These are phyloP conservation scores for Mucor velutinosus DNA, from an alignment of 371 early-diverging fungal species.

Conservation along the genomic window DNA sequence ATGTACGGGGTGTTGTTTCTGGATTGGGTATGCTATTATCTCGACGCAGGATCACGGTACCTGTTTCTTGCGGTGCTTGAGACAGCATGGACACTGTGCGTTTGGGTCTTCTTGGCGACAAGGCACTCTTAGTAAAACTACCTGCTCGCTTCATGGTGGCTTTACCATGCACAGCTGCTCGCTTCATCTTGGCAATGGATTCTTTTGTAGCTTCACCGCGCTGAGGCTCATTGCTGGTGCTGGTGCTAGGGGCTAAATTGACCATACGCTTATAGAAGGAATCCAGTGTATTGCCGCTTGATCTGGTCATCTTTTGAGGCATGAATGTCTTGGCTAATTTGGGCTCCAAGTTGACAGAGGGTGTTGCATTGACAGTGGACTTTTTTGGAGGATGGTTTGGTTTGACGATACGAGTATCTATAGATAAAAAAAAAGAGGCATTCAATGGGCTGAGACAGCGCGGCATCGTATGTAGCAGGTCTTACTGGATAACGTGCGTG, in stretches of 20 bases:
- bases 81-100: conserved; percentile 6
- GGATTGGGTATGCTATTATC: conserved; percentile 11
- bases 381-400: background rate
- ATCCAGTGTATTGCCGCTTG: background rate
- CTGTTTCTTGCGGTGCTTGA: conserved; percentile 7
- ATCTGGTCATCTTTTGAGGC: background rate
- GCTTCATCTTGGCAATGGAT: conserved; percentile 21
- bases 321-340: background rate
- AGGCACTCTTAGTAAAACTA: conserved; percentile 23
- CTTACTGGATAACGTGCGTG: background rate
- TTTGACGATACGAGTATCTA: background rate
- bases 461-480: background rate
- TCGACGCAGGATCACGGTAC: conserved; percentile 18
- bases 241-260: background rate
- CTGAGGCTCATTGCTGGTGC: background rate
- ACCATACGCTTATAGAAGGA: conserved; percentile 16
- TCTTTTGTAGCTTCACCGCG: conserved; percentile 22
- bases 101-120: conserved; percentile 7
- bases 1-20: conserved; percentile 15
- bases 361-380: background rate
- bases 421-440: background rate
- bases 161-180: conserved; percentile 20
- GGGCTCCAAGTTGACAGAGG: background rate
- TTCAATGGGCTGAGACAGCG: background rate
- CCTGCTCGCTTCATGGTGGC: conserved; percentile 26